Conservation (phyloP, 805 yeast genomes). For the Myxozyma geophila region DNA sequence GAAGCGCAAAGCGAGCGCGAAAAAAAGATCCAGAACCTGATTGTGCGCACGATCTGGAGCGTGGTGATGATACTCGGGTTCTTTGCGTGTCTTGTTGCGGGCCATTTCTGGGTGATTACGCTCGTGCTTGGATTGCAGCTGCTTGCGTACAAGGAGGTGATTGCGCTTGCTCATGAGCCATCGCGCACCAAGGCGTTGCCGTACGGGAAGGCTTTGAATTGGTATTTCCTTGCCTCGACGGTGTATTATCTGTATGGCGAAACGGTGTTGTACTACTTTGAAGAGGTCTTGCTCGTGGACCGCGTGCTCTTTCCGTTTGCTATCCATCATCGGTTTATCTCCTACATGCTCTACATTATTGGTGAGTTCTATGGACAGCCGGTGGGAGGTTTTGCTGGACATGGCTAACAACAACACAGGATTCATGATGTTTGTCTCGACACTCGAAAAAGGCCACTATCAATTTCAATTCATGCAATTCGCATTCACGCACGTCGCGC, state of each 20-base stretch:
- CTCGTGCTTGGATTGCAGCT: slow-evolving; percentile 75
- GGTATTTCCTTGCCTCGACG: slow-evolving; percentile 72
- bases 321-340: slow-evolving; percentile 78
- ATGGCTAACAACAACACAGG: slow-evolving; percentile 53
- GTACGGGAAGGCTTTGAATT: slow-evolving; percentile 43
- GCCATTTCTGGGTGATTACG: slow-evolving; percentile 79
- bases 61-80: slow-evolving; percentile 83
- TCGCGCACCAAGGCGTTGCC: slow-evolving; percentile 81
- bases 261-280: slow-evolving; percentile 70
- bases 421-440: slow-evolving; percentile 84
- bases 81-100: slow-evolving; percentile 72
- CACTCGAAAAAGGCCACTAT: slow-evolving; percentile 84
- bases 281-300: slow-evolving; percentile 56
- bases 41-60: slow-evolving; percentile 91
- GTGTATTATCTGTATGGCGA: slow-evolving; percentile 89
- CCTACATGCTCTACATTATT: slow-evolving; percentile 70
- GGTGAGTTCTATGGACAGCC: slow-evolving; percentile 16
- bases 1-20: slow-evolving; percentile 51
- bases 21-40: slow-evolving; percentile 77
- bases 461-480: slow-evolving; percentile 92
- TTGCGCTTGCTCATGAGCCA: slow-evolving; percentile 82
- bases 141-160: slow-evolving; percentile 88
- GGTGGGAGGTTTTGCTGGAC: too few relatives aligned
- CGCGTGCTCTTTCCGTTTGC: slow-evolving; percentile 62
- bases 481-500: slow-evolving; percentile 91